Percentiles rank a stretch among this genome's conserved stretches.
Evolutionary conservation across 495 filamentous ascomycete species (phyloP).

Genomic region (Gamarada debralockiae): DNA sequence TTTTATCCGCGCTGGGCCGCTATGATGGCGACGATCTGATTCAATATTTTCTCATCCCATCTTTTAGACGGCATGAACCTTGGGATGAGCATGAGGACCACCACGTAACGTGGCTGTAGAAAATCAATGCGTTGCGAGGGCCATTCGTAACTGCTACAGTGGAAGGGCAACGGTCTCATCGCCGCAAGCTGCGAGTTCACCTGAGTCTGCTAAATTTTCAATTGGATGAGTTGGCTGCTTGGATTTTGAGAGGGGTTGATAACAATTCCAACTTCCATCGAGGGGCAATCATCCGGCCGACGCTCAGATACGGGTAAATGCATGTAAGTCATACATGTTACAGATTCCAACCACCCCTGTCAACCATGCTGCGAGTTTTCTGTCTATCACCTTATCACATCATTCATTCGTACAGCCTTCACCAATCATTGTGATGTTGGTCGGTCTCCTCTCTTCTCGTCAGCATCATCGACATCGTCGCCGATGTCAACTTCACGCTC

Average conservation of each 20-base stretch:
- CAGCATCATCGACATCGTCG: background rate
- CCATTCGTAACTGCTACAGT: no score
- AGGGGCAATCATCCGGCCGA: background rate
- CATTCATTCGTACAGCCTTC: background rate
- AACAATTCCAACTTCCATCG: no score
- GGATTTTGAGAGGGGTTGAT: no score
- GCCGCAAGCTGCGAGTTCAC: no score
- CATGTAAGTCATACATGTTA: constrained; percentile 14
- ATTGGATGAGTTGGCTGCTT: background rate
- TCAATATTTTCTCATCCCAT: no score
- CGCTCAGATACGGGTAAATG: constrained; percentile 3
- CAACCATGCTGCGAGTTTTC: constrained; percentile 25
- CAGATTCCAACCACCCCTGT: constrained; percentile 11
- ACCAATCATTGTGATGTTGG: constrained; percentile 11
- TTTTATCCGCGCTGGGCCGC: no score
- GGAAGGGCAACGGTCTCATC: no score
- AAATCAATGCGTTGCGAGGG: no score
- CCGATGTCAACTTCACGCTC: constrained; percentile 35
- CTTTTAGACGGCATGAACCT: no score
- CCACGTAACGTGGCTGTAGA: no score
- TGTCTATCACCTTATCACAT: constrained; percentile 14
- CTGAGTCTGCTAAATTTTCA: background rate
- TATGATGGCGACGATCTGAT: no score
- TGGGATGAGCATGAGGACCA: no score
- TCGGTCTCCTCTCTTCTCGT: constrained; percentile 10